Conservation (phyloP, 2,329 filamentous ascomycete genomes). For the Trichoderma endophyticum region DNA sequence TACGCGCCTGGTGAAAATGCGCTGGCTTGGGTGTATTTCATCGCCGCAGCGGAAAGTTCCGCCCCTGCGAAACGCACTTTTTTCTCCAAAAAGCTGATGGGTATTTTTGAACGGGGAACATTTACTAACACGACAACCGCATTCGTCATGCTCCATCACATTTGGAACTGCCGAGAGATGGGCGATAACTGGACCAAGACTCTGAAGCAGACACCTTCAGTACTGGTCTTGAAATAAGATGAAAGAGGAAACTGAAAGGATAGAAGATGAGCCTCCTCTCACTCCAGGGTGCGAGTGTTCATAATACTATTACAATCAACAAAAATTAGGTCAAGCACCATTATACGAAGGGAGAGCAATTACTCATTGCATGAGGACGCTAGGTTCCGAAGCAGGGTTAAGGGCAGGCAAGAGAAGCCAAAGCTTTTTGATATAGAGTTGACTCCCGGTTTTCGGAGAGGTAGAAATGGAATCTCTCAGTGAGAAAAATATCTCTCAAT, state of each 20-base stretch:
- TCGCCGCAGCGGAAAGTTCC: not conserved
- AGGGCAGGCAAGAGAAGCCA: not conserved
- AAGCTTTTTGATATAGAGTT: not conserved
- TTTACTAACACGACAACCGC: not conserved
- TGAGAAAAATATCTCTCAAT: not conserved
- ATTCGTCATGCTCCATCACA: not conserved
- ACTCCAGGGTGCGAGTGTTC: too few species aligned
- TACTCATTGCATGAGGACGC: too few species aligned
- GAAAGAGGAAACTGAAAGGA: not conserved
- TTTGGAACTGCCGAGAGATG: not conserved
- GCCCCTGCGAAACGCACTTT: not conserved
- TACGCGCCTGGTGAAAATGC: not conserved
- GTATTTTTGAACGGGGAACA: not conserved
- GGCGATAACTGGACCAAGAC: not conserved
- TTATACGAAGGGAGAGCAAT: too few species aligned
- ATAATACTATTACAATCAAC: too few species aligned
- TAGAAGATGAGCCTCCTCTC: not conserved
- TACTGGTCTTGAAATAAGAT: not conserved
- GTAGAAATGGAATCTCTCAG: not conserved
- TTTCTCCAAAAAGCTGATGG: not conserved
- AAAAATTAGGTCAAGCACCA: too few species aligned
- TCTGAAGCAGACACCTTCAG: not conserved
- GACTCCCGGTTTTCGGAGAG: not conserved
- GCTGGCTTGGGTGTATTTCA: not conserved
- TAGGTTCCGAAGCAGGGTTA: too few species aligned